Conservation (phyloP, 208 protist genomes). For the Crithidia fasciculata region DNA sequence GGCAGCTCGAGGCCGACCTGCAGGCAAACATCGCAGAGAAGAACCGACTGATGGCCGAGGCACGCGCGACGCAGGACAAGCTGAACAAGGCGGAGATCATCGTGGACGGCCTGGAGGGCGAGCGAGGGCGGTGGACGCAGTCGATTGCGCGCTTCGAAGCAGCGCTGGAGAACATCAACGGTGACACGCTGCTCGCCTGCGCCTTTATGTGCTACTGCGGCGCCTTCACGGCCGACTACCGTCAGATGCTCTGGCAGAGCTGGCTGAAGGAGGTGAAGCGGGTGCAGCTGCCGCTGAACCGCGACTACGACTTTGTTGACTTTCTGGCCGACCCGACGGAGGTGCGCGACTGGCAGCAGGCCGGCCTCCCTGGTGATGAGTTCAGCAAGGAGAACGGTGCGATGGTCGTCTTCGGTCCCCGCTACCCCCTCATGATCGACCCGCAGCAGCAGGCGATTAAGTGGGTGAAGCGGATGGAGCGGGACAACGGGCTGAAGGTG, state of each 20-base stretch:
- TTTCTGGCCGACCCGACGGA: slow-evolving; percentile 96
- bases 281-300: slow-evolving; percentile 83
- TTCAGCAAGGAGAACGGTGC: slow-evolving; percentile 98
- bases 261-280: slow-evolving; percentile 93
- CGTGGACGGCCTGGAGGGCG: slow-evolving; percentile 96
- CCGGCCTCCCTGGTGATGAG: slow-evolving; percentile 95
- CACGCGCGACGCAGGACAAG: slow-evolving; percentile 96
- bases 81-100: slow-evolving; percentile 97
- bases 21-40: slow-evolving; percentile 92
- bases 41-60: slow-evolving; percentile 92
- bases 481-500: slow-evolving; percentile 93
- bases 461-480: slow-evolving; percentile 98
- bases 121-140: slow-evolving; percentile 96
- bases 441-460: slow-evolving; percentile 99
- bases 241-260: slow-evolving; percentile 89
- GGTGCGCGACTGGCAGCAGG: slow-evolving; percentile 97
- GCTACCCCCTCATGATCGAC: slow-evolving; percentile 99
- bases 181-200: slow-evolving; percentile 96
- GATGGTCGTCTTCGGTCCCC: slow-evolving; percentile 94
- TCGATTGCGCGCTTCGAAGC: slow-evolving; percentile 93
- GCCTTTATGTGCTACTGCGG: slow-evolving; percentile 98
- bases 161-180: slow-evolving; percentile 90
- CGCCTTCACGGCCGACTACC: slow-evolving; percentile 96
- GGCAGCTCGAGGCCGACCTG: slow-evolving; percentile 91
- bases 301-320: slow-evolving; percentile 91